phyloP scores from a whole-genome alignment of 768 basidiomycete species.

The Glaciozyma antarctica region DNA sequence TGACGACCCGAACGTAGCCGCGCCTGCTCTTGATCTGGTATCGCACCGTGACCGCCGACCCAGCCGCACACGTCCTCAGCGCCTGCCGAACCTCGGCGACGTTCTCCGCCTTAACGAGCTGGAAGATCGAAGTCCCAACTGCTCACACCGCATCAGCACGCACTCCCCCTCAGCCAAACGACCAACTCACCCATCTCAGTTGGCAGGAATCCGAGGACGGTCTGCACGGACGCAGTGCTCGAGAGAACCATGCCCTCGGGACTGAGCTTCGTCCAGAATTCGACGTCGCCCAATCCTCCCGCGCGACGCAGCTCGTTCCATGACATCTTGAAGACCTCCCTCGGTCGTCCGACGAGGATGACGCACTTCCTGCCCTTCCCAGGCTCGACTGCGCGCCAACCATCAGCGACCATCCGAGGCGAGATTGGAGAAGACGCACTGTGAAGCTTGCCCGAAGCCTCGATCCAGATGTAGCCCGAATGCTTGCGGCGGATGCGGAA shows the following conservation, averaged over 20 bases:
- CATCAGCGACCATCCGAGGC: neutral
- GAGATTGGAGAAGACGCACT: constrained; percentile 2
- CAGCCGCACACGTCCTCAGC: constrained; percentile 30
- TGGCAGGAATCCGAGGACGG: constrained; percentile 37
- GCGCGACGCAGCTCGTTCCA: constrained; percentile 54
- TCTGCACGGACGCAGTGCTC: constrained; percentile 38
- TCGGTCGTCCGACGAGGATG: constrained; percentile 67
- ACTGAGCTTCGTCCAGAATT: constrained; percentile 43
- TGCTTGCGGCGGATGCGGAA: constrained; percentile 68
- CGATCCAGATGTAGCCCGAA: constrained; percentile 73
- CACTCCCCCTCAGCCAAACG: neutral
- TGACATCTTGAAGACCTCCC: constrained; percentile 41
- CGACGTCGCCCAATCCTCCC: constrained; percentile 47
- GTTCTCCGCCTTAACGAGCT: constrained; percentile 36
- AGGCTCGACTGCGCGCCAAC: constrained; percentile 47
- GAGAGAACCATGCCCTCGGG: constrained; percentile 42
- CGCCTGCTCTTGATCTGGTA: constrained; percentile 39
- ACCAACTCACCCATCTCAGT: constrained; percentile 21
- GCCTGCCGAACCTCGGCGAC: constrained; percentile 36
- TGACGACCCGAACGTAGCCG: constrained; percentile 38
- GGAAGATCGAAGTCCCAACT: constrained; percentile 36
- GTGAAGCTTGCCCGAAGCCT: constrained; percentile 75
- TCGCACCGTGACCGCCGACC: constrained; percentile 35
- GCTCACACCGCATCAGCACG: neutral
- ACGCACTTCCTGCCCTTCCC: constrained; percentile 50